Base-by-base conservation (phyloP, 495 filamentous ascomycete species). In the Durotheca rogersii region DNA sequence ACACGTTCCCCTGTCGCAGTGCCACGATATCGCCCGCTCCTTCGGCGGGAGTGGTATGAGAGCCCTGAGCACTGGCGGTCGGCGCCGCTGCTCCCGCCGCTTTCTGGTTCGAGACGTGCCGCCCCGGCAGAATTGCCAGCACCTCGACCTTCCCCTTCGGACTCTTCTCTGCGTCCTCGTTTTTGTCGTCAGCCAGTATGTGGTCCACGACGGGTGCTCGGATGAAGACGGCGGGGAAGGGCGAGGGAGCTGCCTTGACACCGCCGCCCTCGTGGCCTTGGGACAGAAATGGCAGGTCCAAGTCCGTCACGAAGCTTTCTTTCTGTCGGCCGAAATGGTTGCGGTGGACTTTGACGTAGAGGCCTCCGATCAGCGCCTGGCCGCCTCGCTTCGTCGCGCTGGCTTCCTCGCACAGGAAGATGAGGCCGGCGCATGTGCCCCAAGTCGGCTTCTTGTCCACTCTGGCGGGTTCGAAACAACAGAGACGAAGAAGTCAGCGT, bases 371-470 rank as follows among this genome's bases (percentile, higher is more conserved):
- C 15, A 97, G 80, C 39, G 96, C 90, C 62, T 97, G 93, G 0
- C 93, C 93, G 33, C 90, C 90, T 49, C 85, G 82, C 65, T 95
- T 97, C 2, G 88, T 91, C 17, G 83, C 78, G 64, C 90, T 92
- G 16, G 93, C 94, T 33, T 85, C 81, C 64, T 95, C 90, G 9
- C 89, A 84, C 35, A 98, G 85, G 29, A 97, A 71, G 53, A 98
- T 96, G 46, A 98, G 77, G 4, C 93, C 93, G 16, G 93, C 93
- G 66, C 93, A 98, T 17, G 93, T 97, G 9, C 93, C 93, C 93
- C 93, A 98, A 12, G 85, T 87, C 14, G 94, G 91, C 64, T 88
- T 91, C 58, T 84, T 80, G 38, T 81, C 56, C n/a, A 84, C 73
- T 52, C 74, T 77, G 37, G 48, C 37, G 7, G 7, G 7, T 14